These are phyloP conservation scores for Domatiomyces catenatus DNA, from an alignment of 2,329 filamentous ascomycete species.

Conservation along the genomic window DNA sequence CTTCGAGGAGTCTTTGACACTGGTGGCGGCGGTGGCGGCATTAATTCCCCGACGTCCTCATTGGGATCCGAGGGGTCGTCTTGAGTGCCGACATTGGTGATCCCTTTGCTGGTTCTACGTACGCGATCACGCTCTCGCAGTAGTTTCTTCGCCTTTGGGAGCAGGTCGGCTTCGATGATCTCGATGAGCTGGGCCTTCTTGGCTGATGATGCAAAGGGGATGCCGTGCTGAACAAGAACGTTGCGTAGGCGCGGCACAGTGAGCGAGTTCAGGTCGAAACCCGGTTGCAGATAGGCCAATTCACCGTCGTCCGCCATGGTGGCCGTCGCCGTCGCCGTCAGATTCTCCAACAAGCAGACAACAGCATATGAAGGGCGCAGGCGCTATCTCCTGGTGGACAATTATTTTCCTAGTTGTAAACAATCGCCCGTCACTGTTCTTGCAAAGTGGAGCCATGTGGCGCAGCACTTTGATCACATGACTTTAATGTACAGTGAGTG, in stretches of 20 bases:
- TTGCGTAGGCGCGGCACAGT: slow-evolving; percentile 80
- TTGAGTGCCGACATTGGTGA: slow-evolving; percentile 54
- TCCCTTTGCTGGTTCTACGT: slow-evolving; percentile 75
- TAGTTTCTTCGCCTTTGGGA: slow-evolving; percentile 63
- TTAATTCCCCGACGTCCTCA: slow-evolving; percentile 32
- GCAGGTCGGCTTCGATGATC: slow-evolving; percentile 63
- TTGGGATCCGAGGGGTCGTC: slow-evolving; percentile 46
- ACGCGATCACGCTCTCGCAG: slow-evolving; percentile 60
- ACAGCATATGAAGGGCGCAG: background rate
- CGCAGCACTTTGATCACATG: background rate
- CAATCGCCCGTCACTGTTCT: background rate
- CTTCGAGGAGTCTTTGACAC: slow-evolving; percentile 33
- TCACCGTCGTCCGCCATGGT: slow-evolving; percentile 39
- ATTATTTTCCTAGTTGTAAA: background rate
- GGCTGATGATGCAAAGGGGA: slow-evolving; percentile 71
- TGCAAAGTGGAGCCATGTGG: background rate
- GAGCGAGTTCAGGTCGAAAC: slow-evolving; percentile 68
- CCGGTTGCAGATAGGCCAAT: slow-evolving; percentile 68
- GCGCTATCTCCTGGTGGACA: background rate
- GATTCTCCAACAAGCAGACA: background rate
- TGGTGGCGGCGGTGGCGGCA: slow-evolving; percentile 33
- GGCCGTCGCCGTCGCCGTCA: slow-evolving; percentile 1
- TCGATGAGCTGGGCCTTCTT: slow-evolving; percentile 83
- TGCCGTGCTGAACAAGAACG: slow-evolving; percentile 76
- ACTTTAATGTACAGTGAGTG: too few species aligned